phyloP scores from a whole-genome alignment of 441 rosid genomes.

The Gossypium schwendimanii region DNA sequence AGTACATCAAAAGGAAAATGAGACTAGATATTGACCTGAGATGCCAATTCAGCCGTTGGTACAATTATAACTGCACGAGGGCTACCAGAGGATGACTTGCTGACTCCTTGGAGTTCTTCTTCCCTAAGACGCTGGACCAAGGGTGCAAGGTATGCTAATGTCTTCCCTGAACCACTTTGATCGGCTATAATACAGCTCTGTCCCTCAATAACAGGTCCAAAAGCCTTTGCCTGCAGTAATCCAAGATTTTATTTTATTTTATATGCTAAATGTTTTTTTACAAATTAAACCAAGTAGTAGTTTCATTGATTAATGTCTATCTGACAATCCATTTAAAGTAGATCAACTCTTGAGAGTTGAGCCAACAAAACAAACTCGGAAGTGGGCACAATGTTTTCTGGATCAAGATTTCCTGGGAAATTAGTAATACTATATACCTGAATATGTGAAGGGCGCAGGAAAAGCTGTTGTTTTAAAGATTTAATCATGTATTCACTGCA shows the following conservation, averaged over 20 bases:
- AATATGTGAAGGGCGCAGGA: constrained; percentile 63
- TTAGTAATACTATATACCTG: constrained; percentile 43
- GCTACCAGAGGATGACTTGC: constrained; percentile 46
- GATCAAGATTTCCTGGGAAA: neutral
- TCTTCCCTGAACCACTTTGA: constrained; percentile 98
- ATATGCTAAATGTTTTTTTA: neutral
- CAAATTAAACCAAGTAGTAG: neutral
- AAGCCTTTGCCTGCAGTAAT: constrained; percentile 70
- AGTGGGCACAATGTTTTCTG: neutral
- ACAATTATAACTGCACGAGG: constrained; percentile 73
- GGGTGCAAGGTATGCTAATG: constrained; percentile 83
- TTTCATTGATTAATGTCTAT: neutral
- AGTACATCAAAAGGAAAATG: constrained; percentile 3
- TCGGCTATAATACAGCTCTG: constrained; percentile 83
- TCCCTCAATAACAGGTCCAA: constrained; percentile 58
- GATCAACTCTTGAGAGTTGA: neutral
- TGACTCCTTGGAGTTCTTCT: constrained; percentile 66
- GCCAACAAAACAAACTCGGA: neutral
- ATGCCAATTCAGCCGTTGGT: constrained; percentile 93
- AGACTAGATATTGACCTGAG: constrained; percentile 49
- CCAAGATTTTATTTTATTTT: constrained; percentile 7
- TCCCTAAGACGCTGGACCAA: constrained; percentile 73
- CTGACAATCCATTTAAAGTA: neutral
- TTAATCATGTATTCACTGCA: constrained; percentile 56
- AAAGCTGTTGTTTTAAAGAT: constrained; percentile 49